Evolutionary conservation across 441 rosid genomes (phyloP).

Genomic region (Erodium moschatum): DNA sequence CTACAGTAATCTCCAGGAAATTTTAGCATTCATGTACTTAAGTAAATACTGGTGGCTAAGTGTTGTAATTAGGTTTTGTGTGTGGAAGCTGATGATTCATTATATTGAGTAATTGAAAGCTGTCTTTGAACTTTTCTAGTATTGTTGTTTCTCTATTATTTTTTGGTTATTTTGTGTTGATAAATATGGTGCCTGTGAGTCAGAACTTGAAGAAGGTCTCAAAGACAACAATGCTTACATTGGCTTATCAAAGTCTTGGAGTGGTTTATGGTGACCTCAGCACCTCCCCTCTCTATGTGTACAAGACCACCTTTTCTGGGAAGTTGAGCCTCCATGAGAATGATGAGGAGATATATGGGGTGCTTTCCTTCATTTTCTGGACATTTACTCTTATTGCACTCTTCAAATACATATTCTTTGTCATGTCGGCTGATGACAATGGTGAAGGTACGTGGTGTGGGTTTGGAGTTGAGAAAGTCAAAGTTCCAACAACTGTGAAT

Average conservation of each 20-base stretch:
- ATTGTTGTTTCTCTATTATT: not conserved
- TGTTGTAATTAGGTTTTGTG: not conserved
- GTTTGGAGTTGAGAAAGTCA: not conserved
- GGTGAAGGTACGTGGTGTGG: constrained; percentile 57
- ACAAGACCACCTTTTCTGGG: constrained; percentile 86
- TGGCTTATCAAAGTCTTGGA: constrained; percentile 93
- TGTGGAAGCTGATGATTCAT: not conserved
- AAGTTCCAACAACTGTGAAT: not conserved
- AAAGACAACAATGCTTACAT: constrained; percentile 46
- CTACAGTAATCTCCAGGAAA: not conserved
- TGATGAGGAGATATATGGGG: constrained; percentile 87
- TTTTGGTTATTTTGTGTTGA: not conserved
- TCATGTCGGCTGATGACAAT: constrained; percentile 86
- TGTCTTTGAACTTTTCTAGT: not conserved
- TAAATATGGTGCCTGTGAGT: constrained; percentile 18
- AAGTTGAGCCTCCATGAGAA: constrained; percentile 67
- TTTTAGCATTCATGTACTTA: not conserved
- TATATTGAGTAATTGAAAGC: not conserved
- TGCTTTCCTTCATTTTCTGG: constrained; percentile 90
- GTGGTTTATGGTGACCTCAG: constrained; percentile 96
- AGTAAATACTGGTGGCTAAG: not conserved
- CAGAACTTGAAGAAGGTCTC: constrained; percentile 48
- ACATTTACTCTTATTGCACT: constrained; percentile 82
- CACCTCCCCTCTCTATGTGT: constrained; percentile 88
- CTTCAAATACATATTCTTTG: constrained; percentile 81